phyloP scores from a whole-genome alignment of 2,329 filamentous ascomycete species.

The Ophiocordyceps camponoti-saundersi region DNA sequence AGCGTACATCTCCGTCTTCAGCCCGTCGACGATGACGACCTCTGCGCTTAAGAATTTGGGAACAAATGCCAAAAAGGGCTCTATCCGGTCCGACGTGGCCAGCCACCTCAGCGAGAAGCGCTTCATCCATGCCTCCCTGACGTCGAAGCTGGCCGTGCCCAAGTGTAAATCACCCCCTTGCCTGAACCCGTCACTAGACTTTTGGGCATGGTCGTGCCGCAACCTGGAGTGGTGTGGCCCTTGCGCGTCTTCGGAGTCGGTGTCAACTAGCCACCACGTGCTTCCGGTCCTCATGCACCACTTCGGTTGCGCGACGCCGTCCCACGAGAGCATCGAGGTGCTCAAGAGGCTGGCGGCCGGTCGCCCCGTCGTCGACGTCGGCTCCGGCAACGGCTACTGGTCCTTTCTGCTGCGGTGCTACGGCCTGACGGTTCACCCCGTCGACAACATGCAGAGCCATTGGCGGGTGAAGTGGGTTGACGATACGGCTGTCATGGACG shows the following conservation, averaged over 20 bases:
- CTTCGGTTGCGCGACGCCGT: slow-evolving; percentile 57
- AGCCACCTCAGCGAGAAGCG: slow-evolving; percentile 36
- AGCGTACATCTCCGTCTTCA: slow-evolving; percentile 52
- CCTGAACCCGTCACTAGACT: slow-evolving; percentile 49
- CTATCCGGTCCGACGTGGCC: slow-evolving; percentile 39
- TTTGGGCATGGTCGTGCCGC: slow-evolving; percentile 49
- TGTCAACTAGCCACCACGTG: slow-evolving; percentile 45
- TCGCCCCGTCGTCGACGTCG: slow-evolving; percentile 44
- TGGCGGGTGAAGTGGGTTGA: slow-evolving; percentile 54
- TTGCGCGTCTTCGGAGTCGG: slow-evolving; percentile 29
- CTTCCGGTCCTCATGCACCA: slow-evolving; percentile 64
- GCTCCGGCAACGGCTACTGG: slow-evolving; percentile 63
- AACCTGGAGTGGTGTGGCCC: slow-evolving; percentile 51
- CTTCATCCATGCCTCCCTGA: slow-evolving; percentile 27
- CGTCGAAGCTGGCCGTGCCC: slow-evolving; percentile 22
- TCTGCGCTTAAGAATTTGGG: slow-evolving; percentile 45
- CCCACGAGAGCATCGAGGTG: slow-evolving; percentile 45
- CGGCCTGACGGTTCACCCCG: slow-evolving; percentile 34
- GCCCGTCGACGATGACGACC: slow-evolving; percentile 36
- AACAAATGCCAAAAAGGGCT: slow-evolving; percentile 47
- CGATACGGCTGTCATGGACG: slow-evolving; percentile 48
- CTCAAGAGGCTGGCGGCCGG: slow-evolving; percentile 37
- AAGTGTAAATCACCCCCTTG: slow-evolving; percentile 25
- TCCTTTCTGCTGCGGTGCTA: slow-evolving; percentile 49
- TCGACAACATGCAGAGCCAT: slow-evolving; percentile 51